phyloP scores from a whole-genome alignment of 116 monocot genomes.

The Phalaenopsis hybrid region DNA sequence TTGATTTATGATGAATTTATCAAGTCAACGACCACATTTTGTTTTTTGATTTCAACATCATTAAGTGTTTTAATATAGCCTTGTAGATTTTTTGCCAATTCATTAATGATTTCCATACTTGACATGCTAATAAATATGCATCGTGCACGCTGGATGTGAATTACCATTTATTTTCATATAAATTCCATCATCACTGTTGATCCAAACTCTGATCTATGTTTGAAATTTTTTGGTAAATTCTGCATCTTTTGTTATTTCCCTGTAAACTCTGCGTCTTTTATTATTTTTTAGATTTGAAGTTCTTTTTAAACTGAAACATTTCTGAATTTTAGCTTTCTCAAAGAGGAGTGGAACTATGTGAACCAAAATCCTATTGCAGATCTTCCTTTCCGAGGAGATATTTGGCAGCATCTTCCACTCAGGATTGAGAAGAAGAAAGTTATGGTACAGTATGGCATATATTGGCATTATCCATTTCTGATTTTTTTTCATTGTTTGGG shows the following conservation, averaged over 20 bases:
- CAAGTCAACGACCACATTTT: background rate
- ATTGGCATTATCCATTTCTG: too few species aligned
- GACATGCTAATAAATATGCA: background rate
- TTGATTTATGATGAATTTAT: background rate
- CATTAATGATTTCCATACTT: background rate
- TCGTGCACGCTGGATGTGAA: background rate
- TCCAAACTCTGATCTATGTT: background rate
- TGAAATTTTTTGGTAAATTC: background rate
- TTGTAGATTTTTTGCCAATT: background rate
- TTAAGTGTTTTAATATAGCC: background rate
- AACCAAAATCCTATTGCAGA: conserved; percentile 10
- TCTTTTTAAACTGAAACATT: background rate
- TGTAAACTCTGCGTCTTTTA: background rate
- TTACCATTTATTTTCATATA: background rate
- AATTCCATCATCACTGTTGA: background rate
- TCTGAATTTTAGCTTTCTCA: conserved; percentile 5
- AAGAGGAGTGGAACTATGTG: conserved; percentile 18
- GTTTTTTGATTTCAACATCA: background rate
- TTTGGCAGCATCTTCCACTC: conserved; percentile 16
- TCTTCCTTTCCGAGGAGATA: conserved; percentile 12
- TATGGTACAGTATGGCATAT: conserved; percentile 4
- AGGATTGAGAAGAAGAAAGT: conserved; percentile 17
- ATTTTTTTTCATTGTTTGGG: too few species aligned
- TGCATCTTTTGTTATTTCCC: background rate
- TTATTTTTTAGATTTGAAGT: background rate